phyloP scores from a whole-genome alignment of 768 basidiomycete genomes.

The Crassisporium funariophilum region DNA sequence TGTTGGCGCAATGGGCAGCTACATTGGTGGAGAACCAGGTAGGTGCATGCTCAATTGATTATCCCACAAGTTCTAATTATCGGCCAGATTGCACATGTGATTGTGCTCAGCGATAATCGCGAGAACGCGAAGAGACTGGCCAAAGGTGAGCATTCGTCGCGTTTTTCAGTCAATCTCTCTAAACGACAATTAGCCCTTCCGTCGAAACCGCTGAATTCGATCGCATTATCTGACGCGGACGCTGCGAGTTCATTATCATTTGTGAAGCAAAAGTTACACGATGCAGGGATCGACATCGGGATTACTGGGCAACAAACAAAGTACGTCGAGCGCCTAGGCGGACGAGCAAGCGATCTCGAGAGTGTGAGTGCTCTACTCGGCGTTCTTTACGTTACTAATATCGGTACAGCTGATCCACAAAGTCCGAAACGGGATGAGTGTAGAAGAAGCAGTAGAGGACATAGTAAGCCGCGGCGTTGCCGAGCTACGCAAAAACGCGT shows the following conservation, averaged over 20 bases:
- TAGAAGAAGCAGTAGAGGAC: slow-evolving; percentile 87
- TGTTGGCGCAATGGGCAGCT: slow-evolving; percentile 85
- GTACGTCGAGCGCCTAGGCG: slow-evolving; percentile 78
- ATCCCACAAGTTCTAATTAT: neutral
- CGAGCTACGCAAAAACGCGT: slow-evolving; percentile 88
- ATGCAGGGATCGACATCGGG: slow-evolving; percentile 51
- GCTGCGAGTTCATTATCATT: slow-evolving; percentile 75
- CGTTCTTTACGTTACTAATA: neutral
- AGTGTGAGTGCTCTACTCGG: slow-evolving; percentile 44
- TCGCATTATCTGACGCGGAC: slow-evolving; percentile 87
- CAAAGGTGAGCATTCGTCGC: slow-evolving; percentile 64
- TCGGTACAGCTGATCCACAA: slow-evolving; percentile 78
- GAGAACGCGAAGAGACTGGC: slow-evolving; percentile 85
- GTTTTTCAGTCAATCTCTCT: neutral
- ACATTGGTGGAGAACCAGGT: slow-evolving; percentile 81
- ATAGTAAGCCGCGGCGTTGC: slow-evolving; percentile 78
- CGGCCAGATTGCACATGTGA: slow-evolving; percentile 81
- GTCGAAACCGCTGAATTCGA: slow-evolving; percentile 76
- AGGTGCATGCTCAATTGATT: slow-evolving; percentile 9
- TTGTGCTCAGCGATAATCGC: slow-evolving; percentile 88
- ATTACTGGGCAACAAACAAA: slow-evolving; percentile 58
- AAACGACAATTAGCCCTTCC: slow-evolving; percentile 61
- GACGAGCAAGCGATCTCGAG: slow-evolving; percentile 88
- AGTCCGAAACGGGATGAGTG: slow-evolving; percentile 68
- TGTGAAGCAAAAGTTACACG: slow-evolving; percentile 75